Conservation (phyloP, 1,284 basidiomycete genomes). For the Athelia psychrophila region DNA sequence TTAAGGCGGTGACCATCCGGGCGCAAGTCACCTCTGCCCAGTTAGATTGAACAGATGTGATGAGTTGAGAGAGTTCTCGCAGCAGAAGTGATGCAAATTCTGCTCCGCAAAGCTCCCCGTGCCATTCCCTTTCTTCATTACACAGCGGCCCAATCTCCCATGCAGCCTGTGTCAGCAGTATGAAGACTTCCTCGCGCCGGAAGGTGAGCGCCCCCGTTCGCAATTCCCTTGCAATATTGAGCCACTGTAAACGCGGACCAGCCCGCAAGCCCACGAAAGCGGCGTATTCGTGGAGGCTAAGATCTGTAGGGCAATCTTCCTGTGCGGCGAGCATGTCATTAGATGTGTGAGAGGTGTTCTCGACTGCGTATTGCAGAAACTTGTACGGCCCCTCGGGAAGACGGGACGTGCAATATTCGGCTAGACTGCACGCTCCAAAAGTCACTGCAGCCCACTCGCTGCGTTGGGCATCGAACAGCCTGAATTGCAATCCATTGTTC, state of each 20-base stretch:
- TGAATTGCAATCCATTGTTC: slow-evolving; percentile 16
- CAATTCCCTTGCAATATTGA: slow-evolving; percentile 26
- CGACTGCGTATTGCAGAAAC: slow-evolving; percentile 17
- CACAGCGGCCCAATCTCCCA: slow-evolving; percentile 25
- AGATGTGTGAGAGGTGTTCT: slow-evolving; percentile 19
- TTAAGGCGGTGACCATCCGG: slow-evolving; percentile 15
- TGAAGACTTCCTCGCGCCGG: slow-evolving; percentile 18
- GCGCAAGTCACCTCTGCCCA: slow-evolving; percentile 22
- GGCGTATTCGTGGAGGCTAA: slow-evolving; percentile 22
- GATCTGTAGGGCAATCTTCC: slow-evolving; percentile 13
- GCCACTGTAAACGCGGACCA: slow-evolving; percentile 26
- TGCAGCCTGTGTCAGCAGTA: slow-evolving; percentile 23
- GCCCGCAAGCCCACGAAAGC: slow-evolving; percentile 24
- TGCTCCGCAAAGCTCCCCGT: slow-evolving; percentile 13
- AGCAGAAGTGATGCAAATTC: slow-evolving; percentile 12
- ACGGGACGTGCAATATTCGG: slow-evolving; percentile 3
- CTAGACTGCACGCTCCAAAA: slow-evolving; percentile 9
- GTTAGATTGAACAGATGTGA: slow-evolving; percentile 15
- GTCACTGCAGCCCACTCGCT: slow-evolving; percentile 8
- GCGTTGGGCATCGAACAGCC: slow-evolving; percentile 12
- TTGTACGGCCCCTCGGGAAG: slow-evolving; percentile 14
- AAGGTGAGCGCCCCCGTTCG: slow-evolving; percentile 19
- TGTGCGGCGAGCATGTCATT: slow-evolving; percentile 27
- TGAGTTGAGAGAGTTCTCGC: slow-evolving; percentile 10
- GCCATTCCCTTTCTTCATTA: slow-evolving; percentile 7